These are phyloP conservation scores for Eleusine coracana DNA, from an alignment of 176 grass and related monocot genomes.

Conservation along the genomic window DNA sequence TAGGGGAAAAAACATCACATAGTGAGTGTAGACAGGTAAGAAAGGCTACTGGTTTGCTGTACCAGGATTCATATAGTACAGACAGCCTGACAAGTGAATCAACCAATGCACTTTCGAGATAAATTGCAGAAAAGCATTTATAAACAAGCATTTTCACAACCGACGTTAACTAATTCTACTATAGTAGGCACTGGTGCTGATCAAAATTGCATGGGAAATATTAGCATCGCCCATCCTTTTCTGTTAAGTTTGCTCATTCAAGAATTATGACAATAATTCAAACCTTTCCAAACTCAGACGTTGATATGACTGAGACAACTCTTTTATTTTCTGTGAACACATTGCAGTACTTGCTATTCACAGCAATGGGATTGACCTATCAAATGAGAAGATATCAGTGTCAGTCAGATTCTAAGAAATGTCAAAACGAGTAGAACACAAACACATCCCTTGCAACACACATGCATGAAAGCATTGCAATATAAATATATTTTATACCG, in stretches of 20 bases:
- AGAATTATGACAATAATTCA: not conserved
- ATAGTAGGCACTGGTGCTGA: too few species aligned
- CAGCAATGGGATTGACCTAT: slow-evolving; percentile 98
- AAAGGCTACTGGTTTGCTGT: not conserved
- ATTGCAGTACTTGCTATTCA: slow-evolving; percentile 98
- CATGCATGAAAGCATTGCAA: slow-evolving; percentile 1
- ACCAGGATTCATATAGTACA: not conserved
- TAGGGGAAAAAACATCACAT: slow-evolving; percentile 12
- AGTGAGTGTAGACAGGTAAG: not conserved
- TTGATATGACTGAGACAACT: slow-evolving; percentile 83
- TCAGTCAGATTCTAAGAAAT: slow-evolving; percentile 35
- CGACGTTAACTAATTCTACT: not conserved
- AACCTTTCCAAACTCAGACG: slow-evolving; percentile 93
- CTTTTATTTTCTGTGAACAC: slow-evolving; percentile 99
- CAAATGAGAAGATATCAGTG: slow-evolving; percentile 31
- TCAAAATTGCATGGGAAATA: slow-evolving; percentile 6
- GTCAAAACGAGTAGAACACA: slow-evolving; percentile 25
- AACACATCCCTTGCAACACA: slow-evolving; percentile 6
- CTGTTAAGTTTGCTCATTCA: not conserved
- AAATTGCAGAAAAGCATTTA: not conserved
- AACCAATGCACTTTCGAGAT: not conserved
- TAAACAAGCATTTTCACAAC: not conserved
- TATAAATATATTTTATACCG: slow-evolving; percentile 54
- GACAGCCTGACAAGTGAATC: not conserved
- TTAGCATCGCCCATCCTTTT: not conserved